These are phyloP conservation scores for Pleurotus tuber-regium DNA, from an alignment of 768 basidiomycete species.

Conservation along the genomic window DNA sequence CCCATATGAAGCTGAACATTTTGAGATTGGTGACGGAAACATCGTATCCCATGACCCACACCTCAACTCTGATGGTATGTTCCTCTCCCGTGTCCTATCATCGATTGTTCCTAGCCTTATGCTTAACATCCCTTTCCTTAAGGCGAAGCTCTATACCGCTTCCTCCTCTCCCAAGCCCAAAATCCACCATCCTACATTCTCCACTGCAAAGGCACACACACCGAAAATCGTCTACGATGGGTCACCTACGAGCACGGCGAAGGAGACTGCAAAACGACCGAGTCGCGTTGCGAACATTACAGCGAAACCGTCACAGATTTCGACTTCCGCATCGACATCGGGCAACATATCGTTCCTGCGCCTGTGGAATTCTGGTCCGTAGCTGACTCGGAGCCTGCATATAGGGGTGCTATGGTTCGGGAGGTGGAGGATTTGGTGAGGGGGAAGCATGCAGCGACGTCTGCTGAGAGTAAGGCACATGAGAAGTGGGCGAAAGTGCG, in stretches of 20 bases:
- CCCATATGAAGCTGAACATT: conserved; percentile 62
- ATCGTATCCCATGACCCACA: conserved; percentile 71
- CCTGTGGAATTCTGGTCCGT: conserved; percentile 53
- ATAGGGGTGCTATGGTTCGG: conserved; percentile 59
- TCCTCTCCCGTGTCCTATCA: background rate
- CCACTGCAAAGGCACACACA: conserved; percentile 53
- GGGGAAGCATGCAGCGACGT: conserved; percentile 36
- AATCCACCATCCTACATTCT: conserved; percentile 43
- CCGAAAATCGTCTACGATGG: conserved; percentile 47
- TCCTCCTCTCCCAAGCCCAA: conserved; percentile 57
- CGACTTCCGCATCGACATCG: conserved; percentile 61
- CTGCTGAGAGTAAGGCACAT: conserved; percentile 39
- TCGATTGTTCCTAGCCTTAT: background rate
- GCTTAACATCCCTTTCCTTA: too few species aligned
- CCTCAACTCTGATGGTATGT: conserved; percentile 58
- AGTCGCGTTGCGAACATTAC: conserved; percentile 45
- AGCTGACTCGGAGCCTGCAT: conserved; percentile 60
- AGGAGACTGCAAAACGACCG: conserved; percentile 33
- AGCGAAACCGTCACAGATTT: conserved; percentile 65
- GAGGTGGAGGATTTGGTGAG: conserved; percentile 44
- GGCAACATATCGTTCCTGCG: conserved; percentile 35
- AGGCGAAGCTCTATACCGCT: conserved; percentile 66
- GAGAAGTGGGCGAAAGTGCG: conserved; percentile 44
- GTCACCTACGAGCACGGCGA: conserved; percentile 35
- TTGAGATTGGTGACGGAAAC: conserved; percentile 42